Conservation (phyloP, 345 rosid species). For the Brassica napus region Da-Ae NC_063448.1:5787001-5787500, state of each 20-base stretch:
- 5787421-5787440: constrained; percentile 93
- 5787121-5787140: background rate
- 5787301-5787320: background rate
- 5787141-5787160: background rate
- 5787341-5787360: background rate
- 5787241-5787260: constrained; percentile 96
- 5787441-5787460: constrained; percentile 57
- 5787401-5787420: constrained; percentile 80
- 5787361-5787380: background rate
- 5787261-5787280: constrained; percentile 99
- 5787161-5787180: background rate
- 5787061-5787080: constrained; percentile 97
- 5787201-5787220: constrained; percentile 95
- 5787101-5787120: background rate
- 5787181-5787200: constrained; percentile 63
- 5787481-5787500: background rate
- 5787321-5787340: background rate
- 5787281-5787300: background rate
- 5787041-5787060: constrained; percentile 87
- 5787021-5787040: constrained; percentile 98
- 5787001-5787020: constrained; percentile 95
- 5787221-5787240: constrained; percentile 93
- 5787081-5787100: constrained; percentile 16
- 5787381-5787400: constrained; percentile 89
- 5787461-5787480: background rate